Evolutionary conservation across 805 yeast genomes (phyloP).

Genomic region (Yarrowia osloensis): DNA sequence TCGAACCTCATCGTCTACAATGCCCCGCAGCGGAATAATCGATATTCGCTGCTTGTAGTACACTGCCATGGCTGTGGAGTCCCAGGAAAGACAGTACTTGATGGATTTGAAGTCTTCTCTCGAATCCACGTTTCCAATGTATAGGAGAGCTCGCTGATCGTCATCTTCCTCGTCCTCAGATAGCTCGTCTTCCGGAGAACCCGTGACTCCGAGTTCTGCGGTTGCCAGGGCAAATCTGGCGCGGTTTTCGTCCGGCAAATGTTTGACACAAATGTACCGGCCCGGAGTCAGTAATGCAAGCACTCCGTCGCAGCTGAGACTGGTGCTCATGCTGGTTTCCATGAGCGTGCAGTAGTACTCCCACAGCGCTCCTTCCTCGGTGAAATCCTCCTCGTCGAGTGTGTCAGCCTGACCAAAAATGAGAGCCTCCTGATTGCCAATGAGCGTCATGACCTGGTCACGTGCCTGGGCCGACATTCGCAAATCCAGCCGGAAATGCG

Average conservation of each 20-base stretch:
- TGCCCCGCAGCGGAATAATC: constrained; percentile 3
- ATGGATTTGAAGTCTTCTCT: constrained; percentile 11
- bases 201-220: constrained; percentile 7
- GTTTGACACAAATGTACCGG: constrained; percentile 17
- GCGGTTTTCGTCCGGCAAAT: constrained; percentile 6
- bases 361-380: constrained; percentile 33
- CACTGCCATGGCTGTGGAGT: constrained; percentile 24
- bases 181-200: constrained; percentile 15
- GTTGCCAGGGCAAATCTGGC: constrained; percentile 11
- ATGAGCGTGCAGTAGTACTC: constrained; percentile 32
- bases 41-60: constrained; percentile 22
- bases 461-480: constrained; percentile 31
- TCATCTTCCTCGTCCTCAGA: constrained; percentile 31
- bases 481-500: constrained; percentile 37
- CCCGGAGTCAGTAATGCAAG: constrained; percentile 20
- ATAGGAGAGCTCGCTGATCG: constrained; percentile 4
- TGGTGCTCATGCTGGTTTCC: constrained; percentile 30
- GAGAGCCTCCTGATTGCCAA: constrained; percentile 35
- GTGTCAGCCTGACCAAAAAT: constrained; percentile 35
- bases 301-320: constrained; percentile 23
- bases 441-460: constrained; percentile 33
- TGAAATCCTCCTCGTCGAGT: background rate
- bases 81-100: constrained; percentile 27
- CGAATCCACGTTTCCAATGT: background rate
- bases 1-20: constrained; percentile 1